Percentiles rank a stretch among this genome's conserved stretches.
phyloP scores from a whole-genome alignment of 768 basidiomycete genomes.

The Symmetrospora coprosmae region DNA sequence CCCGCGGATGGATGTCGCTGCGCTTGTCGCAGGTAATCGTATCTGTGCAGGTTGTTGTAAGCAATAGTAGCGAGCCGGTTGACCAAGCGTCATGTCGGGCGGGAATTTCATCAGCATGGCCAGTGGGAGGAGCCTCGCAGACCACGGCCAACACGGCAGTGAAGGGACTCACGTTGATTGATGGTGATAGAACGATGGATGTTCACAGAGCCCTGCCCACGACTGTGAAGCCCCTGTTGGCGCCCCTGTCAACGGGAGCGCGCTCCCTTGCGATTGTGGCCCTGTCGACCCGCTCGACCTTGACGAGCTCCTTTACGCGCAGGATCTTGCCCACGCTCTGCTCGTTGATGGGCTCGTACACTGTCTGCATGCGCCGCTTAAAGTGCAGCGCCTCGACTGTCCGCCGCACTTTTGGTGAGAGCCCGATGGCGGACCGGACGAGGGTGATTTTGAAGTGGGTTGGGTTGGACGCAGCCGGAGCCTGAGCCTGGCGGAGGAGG shows the following conservation, averaged over 20 bases:
- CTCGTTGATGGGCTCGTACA: constrained; percentile 59
- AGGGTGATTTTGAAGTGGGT: constrained; percentile 86
- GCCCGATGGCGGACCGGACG: constrained; percentile 68
- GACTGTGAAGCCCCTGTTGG: constrained; percentile 7
- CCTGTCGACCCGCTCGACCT: constrained; percentile 65
- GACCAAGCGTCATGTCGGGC: no score
- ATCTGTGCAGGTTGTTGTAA: no score
- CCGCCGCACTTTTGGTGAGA: constrained; percentile 54
- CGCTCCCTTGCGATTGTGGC: neutral
- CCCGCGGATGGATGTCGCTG: no score
- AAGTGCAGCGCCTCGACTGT: constrained; percentile 73
- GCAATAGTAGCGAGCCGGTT: no score
- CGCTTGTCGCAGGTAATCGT: no score
- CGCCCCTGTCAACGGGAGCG: neutral
- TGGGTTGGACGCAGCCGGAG: constrained; percentile 13
- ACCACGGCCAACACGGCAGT: no score
- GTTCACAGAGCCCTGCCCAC: constrained; percentile 6
- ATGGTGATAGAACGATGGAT: no score
- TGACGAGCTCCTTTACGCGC: constrained; percentile 71
- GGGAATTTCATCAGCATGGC: no score
- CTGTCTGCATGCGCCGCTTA: constrained; percentile 66
- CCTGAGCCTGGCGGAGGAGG: no score
- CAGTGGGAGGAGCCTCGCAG: no score
- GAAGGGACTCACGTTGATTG: no score
- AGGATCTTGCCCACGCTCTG: constrained; percentile 75